A percentile compares a stretch with the other conserved stretches of the same genome.
Evolutionary conservation across 768 basidiomycete genomes (phyloP).

Genomic region (Dioszegia crocea): DNA sequence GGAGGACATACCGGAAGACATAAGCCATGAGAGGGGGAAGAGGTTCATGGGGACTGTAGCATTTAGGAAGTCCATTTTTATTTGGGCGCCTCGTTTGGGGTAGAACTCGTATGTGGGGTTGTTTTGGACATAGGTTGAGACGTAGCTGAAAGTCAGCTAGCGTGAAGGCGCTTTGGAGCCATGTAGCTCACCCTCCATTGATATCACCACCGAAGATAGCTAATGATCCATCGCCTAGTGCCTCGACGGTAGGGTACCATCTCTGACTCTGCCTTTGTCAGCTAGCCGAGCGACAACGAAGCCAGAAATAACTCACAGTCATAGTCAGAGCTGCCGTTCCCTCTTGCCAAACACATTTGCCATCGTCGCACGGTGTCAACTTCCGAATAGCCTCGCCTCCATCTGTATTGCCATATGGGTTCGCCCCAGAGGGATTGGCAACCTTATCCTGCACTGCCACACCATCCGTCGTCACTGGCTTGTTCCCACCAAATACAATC

Average conservation of each 20-base stretch:
- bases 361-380: slow-evolving; percentile 68
- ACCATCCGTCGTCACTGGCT: slow-evolving; percentile 51
- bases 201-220: slow-evolving; percentile 61
- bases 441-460: slow-evolving; percentile 33
- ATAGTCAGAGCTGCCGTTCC: slow-evolving; percentile 43
- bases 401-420: slow-evolving; percentile 71
- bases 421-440: slow-evolving; percentile 26
- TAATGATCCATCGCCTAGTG: slow-evolving; percentile 65
- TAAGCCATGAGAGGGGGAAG: slow-evolving; percentile 68
- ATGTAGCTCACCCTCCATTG: slow-evolving; percentile 58
- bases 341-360: slow-evolving; percentile 31
- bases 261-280: slow-evolving; percentile 52
- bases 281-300: background rate
- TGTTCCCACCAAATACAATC: slow-evolving; percentile 72
- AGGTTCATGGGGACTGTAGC: slow-evolving; percentile 68
- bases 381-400: slow-evolving; percentile 74
- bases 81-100: slow-evolving; percentile 65
- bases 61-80: slow-evolving; percentile 61
- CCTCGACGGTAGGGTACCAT: slow-evolving; percentile 73
- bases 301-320: slow-evolving; percentile 22
- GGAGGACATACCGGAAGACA: slow-evolving; percentile 48
- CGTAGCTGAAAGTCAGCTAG: slow-evolving; percentile 52
- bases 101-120: slow-evolving; percentile 64
- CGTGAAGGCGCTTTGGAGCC: slow-evolving; percentile 49
- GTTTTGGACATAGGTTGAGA: slow-evolving; percentile 64